phyloP scores from a whole-genome alignment of 2,329 filamentous ascomycete species.

The Fusarium sp. region DNA sequence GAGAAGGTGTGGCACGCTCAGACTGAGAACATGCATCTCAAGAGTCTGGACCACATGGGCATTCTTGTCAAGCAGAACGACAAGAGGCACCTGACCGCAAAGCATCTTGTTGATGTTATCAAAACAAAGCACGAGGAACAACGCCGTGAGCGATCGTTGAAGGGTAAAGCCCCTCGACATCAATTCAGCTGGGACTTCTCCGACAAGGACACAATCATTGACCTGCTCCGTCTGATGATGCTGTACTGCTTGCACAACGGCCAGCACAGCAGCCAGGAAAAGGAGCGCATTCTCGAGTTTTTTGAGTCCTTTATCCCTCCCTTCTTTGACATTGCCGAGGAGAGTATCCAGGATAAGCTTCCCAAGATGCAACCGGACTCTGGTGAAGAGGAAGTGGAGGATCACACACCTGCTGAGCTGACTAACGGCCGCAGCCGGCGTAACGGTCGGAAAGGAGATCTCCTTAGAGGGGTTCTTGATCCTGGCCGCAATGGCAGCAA shows the following conservation, averaged over 20 bases:
- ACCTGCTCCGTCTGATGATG: conserved; percentile 71
- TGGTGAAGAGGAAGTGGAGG: conserved; percentile 81
- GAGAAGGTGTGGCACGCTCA: conserved; percentile 98
- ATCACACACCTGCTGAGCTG: conserved; percentile 75
- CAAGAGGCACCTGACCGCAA: conserved; percentile 90
- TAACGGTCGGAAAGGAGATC: conserved; percentile 79
- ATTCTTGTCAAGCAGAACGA: conserved; percentile 88
- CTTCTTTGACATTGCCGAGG: conserved; percentile 81
- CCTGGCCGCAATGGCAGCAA: conserved; percentile 77
- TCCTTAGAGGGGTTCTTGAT: conserved; percentile 88
- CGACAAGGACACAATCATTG: conserved; percentile 74
- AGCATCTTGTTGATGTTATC: conserved; percentile 89
- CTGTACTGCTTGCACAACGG: conserved; percentile 74
- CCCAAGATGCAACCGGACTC: conserved; percentile 76
- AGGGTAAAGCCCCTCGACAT: conserved; percentile 69
- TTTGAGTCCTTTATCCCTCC: conserved; percentile 79
- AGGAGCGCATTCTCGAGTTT: conserved; percentile 78
- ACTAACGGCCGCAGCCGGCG: conserved; percentile 75
- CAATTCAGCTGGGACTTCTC: conserved; percentile 82
- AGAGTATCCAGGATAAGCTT: conserved; percentile 73
- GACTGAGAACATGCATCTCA: conserved; percentile 93
- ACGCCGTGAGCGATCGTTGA: conserved; percentile 74
- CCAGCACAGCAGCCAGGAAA: conserved; percentile 77
- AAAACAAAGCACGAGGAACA: conserved; percentile 94
- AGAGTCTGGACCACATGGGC: conserved; percentile 96